These are phyloP conservation scores for Hippophae gyantsensis DNA, from an alignment of 306 rosid genomes.

Conservation along the genomic window DNA sequence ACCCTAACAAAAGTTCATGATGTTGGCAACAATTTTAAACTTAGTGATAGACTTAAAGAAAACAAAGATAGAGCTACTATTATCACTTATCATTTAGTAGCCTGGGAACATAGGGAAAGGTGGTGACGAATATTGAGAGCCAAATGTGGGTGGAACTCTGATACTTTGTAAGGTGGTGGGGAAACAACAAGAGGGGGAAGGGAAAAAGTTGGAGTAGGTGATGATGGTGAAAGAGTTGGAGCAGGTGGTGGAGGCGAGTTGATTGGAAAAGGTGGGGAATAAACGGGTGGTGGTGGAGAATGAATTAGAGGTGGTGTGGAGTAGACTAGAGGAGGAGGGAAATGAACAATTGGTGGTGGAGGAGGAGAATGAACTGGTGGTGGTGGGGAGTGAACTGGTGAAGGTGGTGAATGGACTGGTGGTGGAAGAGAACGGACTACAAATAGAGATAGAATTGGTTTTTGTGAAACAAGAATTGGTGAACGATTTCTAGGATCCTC, in stretches of 20 bases:
- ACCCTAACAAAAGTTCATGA: no score
- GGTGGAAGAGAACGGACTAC: conserved; percentile 12
- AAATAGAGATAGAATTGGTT: no score
- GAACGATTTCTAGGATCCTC: neutral
- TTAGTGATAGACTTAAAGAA: no score
- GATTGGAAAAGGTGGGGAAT: conserved; percentile 11
- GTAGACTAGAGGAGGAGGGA: conserved; percentile 11
- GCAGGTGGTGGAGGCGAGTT: conserved; percentile 15
- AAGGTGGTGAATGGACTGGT: neutral
- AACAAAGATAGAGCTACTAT: no score
- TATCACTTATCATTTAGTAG: conserved; percentile 2
- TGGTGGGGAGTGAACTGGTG: no score
- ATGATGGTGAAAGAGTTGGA: neutral
- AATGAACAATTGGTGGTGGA: neutral
- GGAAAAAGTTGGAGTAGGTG: conserved; percentile 5
- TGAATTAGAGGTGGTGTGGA: conserved; percentile 4
- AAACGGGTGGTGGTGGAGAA: conserved; percentile 1
- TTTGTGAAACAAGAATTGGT: no score
- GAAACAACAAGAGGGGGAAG: neutral
- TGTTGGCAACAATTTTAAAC: no score
- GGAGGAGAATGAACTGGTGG: no score
- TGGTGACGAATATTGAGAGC: conserved; percentile 24
- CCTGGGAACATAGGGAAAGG: conserved; percentile 33
- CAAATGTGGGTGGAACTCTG: conserved; percentile 21
- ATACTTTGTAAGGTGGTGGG: neutral